Percentiles rank a stretch among this genome's conserved stretches.
Conservation (phyloP, 2,329 filamentous ascomycete genomes). For the Arachnomyces sp. region DNA sequence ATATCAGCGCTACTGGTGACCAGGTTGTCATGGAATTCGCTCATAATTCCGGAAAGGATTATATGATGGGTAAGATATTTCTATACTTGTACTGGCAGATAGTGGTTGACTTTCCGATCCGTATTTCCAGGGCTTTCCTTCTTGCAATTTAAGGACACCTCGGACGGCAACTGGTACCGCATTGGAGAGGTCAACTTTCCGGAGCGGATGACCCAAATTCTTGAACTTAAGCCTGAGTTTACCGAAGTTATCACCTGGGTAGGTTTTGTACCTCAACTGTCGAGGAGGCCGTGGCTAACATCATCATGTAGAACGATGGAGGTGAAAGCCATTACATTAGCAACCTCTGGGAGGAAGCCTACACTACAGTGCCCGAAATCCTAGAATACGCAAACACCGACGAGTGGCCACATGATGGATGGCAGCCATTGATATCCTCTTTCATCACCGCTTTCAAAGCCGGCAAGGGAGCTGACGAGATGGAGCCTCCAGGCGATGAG, state of each 20-base stretch:
- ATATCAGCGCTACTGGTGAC: conserved; percentile 15
- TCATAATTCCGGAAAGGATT: conserved; percentile 21
- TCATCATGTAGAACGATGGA: conserved; percentile 23
- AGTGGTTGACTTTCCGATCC: no score
- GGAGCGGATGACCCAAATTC: conserved; percentile 29
- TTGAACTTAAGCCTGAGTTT: conserved; percentile 25
- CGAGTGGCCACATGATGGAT: conserved; percentile 22
- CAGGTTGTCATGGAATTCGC: conserved; percentile 17
- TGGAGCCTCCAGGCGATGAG: conserved; percentile 6
- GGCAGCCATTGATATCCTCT: conserved; percentile 28
- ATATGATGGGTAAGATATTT: conserved; percentile 25
- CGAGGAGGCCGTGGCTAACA: conserved; percentile 1
- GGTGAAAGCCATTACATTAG: conserved; percentile 33
- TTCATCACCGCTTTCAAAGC: conserved; percentile 30
- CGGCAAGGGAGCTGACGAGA: conserved; percentile 8
- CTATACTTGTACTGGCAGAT: not conserved
- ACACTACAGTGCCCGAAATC: conserved; percentile 14
- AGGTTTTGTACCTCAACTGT: not conserved
- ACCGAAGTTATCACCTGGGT: conserved; percentile 27
- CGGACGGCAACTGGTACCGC: conserved; percentile 24
- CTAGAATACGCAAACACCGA: conserved; percentile 24
- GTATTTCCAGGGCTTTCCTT: no score
- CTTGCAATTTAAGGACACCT: conserved; percentile 3
- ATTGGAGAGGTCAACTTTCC: conserved; percentile 27
- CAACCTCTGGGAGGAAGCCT: conserved; percentile 11